Conservation (phyloP, 371 early-diverging fungal species). For the Mortierella sp. region DNA sequence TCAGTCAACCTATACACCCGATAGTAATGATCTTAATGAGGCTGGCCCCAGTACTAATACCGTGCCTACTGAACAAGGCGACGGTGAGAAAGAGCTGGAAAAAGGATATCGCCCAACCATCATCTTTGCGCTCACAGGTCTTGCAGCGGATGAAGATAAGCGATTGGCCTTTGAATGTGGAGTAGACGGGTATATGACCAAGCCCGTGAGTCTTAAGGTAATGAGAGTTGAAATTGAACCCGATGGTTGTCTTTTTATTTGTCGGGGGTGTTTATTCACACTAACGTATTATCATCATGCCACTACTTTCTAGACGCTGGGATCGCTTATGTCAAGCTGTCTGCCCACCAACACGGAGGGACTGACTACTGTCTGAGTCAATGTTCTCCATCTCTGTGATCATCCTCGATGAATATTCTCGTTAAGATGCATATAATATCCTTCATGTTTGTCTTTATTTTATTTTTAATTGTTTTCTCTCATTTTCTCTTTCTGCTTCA, state of each 20-base stretch:
- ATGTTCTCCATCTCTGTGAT: neutral
- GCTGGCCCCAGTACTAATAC: neutral
- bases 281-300: neutral
- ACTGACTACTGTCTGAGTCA: neutral
- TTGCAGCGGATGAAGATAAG: constrained; percentile 59
- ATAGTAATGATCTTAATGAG: neutral
- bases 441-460: neutral
- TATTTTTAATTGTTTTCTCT: neutral
- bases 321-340: constrained; percentile 16
- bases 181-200: constrained; percentile 61
- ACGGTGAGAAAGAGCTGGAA: neutral
- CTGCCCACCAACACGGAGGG: constrained; percentile 3
- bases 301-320: constrained; percentile 3
- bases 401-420: too few species aligned
- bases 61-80: neutral
- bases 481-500: neutral
- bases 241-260: neutral
- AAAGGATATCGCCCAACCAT: constrained; percentile 38
- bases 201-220: constrained; percentile 60
- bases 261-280: neutral
- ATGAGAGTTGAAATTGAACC: neutral
- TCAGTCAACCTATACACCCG: neutral
- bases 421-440: neutral
- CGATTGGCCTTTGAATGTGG: constrained; percentile 58
- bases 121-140: constrained; percentile 60